Conservation (phyloP, 371 early-diverging fungal genomes). For the Zychaea mexicana region DNA sequence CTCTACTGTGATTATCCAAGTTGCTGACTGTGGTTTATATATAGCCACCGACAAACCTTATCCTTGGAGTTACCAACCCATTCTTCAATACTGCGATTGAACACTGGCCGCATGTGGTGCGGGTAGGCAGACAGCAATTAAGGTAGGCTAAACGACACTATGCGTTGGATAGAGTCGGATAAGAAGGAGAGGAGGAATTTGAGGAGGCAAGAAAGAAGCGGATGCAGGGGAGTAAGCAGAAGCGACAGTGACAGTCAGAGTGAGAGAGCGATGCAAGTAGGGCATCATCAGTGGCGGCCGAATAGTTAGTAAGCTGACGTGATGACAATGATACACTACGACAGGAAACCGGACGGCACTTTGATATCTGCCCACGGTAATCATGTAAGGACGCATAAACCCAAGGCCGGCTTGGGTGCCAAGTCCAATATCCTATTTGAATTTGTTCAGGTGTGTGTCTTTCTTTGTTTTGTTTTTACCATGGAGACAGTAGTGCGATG, state of each 20-base stretch:
- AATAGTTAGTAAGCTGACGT: not conserved
- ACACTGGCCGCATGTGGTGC: conserved; percentile 92
- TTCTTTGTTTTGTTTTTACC: too few species aligned
- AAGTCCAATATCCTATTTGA: conserved; percentile 49
- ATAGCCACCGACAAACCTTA: conserved; percentile 78
- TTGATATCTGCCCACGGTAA: conserved; percentile 34
- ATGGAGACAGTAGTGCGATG: too few species aligned
- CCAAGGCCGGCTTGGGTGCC: conserved; percentile 27
- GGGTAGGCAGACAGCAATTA: conserved; percentile 67
- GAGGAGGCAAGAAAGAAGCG: too few species aligned
- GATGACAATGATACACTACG: not conserved
- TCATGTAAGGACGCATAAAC: conserved; percentile 21
- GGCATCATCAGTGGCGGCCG: not conserved
- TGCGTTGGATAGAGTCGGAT: too few species aligned
- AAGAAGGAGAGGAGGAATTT: not conserved
- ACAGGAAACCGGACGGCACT: conserved; percentile 55
- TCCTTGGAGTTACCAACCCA: conserved; percentile 95
- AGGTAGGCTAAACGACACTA: conserved; percentile 40
- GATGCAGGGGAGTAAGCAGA: too few species aligned
- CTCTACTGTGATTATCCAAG: not conserved
- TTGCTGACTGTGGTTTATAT: conserved; percentile 12
- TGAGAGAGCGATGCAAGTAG: too few species aligned
- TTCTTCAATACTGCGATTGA: conserved; percentile 87
- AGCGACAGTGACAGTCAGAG: too few species aligned
- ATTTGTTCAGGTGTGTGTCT: conserved; percentile 56